These are phyloP conservation scores for Termitomyces sp. DNA, from an alignment of 768 basidiomycete genomes.

Conservation along the genomic window DNA sequence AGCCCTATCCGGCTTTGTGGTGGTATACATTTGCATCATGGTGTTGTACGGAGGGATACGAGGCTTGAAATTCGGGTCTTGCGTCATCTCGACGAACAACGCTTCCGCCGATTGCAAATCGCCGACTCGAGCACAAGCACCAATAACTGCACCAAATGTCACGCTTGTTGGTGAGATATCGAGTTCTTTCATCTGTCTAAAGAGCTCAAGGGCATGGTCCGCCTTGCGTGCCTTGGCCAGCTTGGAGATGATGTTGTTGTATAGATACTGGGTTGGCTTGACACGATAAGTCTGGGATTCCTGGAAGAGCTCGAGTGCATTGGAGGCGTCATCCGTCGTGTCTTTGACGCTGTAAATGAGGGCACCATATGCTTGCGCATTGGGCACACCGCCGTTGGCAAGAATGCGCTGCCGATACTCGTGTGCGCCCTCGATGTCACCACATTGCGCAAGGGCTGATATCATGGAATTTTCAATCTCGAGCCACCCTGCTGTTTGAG, in stretches of 20 bases:
- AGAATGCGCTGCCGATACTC: conserved; percentile 76
- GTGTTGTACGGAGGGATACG: conserved; percentile 95
- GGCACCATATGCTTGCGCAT: conserved; percentile 88
- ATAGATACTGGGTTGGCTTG: conserved; percentile 79
- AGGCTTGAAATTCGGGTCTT: conserved; percentile 70
- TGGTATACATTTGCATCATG: conserved; percentile 96
- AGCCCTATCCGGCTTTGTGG: conserved; percentile 82
- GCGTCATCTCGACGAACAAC: conserved; percentile 82
- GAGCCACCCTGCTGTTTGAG: conserved; percentile 65
- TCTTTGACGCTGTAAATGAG: conserved; percentile 85
- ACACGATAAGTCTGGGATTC: conserved; percentile 73
- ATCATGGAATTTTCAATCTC: conserved; percentile 87
- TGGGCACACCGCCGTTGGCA: conserved; percentile 70
- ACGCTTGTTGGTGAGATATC: conserved; percentile 71
- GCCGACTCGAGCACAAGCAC: conserved; percentile 91
- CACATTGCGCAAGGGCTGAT: conserved; percentile 76
- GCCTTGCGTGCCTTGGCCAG: conserved; percentile 92
- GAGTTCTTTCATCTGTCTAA: conserved; percentile 76
- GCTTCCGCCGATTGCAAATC: conserved; percentile 77
- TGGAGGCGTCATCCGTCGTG: conserved; percentile 91
- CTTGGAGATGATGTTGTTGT: conserved; percentile 97
- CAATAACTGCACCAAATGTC: conserved; percentile 92
- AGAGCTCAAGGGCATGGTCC: conserved; percentile 81
- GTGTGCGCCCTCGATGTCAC: conserved; percentile 76
- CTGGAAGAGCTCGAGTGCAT: conserved; percentile 78